Evolutionary conservation across 441 rosid species (phyloP), one percentile per base, ranked within the genome.

Genomic region (Adansonia rubrostipa): DNA sequence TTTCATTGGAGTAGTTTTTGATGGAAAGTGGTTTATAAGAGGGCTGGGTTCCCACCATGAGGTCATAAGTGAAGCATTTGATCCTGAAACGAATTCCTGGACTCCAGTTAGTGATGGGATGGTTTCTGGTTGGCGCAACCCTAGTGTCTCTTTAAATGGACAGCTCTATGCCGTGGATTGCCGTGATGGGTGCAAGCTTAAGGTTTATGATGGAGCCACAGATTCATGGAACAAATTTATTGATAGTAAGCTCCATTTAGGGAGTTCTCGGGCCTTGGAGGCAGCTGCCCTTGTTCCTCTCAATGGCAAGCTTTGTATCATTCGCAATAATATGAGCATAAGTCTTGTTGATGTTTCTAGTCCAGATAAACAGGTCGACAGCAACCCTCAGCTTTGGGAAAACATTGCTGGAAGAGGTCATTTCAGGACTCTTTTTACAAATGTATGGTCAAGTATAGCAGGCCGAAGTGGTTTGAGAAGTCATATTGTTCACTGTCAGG

Each of bases 281-380:
- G 98, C 98, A 80, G 98, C 97, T 9, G 96, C 96, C 62, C 89
- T 94, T 54, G 96, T 94, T 84, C 93, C 97, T 1, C 83, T 94
- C 19, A 87, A 87, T 57, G 88, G 93, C 45, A 94, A 88, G 85
- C 96, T 94, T 64, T 94, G 98, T 89, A 90, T 94, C 51, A 92
- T 92, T 45, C 84, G 98, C 50, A 94, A 94, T 85, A 94, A 92
- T 85, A 89, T 92, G 98, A 92, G 97, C 83, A 83, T 94, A 84
- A 94, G 97, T 82, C 82, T 94, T 51, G 98, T 94, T 71, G 95
- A 92, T 85, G 95, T 94, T 28, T 83, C 95, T 48, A 86, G 86
- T 80, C 92, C 96, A 1, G 89, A 90, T 68, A 91, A 86, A 81
- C 84, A 77, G 7, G 81, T 82, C n/a, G 93, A 87, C 60, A 89